Conservation (phyloP, 2,329 filamentous ascomycete genomes). For the Xylariaceae sp. region DNA sequence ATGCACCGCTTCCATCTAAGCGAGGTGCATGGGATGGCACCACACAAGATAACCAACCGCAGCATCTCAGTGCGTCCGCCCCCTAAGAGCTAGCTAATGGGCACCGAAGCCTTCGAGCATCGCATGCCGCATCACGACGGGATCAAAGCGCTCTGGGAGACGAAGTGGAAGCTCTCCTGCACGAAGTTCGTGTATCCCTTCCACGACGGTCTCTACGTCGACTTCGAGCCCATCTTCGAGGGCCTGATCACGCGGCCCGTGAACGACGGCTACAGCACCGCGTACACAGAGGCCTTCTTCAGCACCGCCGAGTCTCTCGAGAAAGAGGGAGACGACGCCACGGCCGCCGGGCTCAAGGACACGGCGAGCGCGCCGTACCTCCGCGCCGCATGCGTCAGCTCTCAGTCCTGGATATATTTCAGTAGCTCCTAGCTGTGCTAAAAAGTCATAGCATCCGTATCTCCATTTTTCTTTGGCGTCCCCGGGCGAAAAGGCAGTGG, state of each 20-base stretch:
- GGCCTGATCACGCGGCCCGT: slow-evolving; percentile 65
- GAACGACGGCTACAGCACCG: slow-evolving; percentile 69
- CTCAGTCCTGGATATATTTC: no score
- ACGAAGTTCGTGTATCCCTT: slow-evolving; percentile 73
- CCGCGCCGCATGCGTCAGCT: slow-evolving; percentile 74
- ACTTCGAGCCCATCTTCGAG: slow-evolving; percentile 74
- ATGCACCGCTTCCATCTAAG: no score
- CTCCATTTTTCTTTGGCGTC: no score
- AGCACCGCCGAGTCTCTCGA: slow-evolving; percentile 65
- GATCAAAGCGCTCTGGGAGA: slow-evolving; percentile 73
- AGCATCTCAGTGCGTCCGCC: slow-evolving; percentile 18
- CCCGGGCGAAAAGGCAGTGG: no score
- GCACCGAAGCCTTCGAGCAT: slow-evolving; percentile 49
- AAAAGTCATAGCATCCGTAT: no score
- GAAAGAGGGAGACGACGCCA: slow-evolving; percentile 56
- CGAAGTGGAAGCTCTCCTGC: slow-evolving; percentile 74
- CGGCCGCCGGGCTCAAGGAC: slow-evolving; percentile 54
- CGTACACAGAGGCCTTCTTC: slow-evolving; percentile 70
- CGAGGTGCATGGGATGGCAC: no score
- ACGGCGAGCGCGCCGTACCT: slow-evolving; percentile 69
- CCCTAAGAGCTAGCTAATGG: slow-evolving; percentile 51
- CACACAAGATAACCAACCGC: slow-evolving; percentile 33
- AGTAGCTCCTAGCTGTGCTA: no score
- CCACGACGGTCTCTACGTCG: slow-evolving; percentile 72
- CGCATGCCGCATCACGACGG: slow-evolving; percentile 64